Base-by-base conservation (phyloP, 2,329 filamentous ascomycete genomes). In the Colletotrichum sublineola region DNA sequence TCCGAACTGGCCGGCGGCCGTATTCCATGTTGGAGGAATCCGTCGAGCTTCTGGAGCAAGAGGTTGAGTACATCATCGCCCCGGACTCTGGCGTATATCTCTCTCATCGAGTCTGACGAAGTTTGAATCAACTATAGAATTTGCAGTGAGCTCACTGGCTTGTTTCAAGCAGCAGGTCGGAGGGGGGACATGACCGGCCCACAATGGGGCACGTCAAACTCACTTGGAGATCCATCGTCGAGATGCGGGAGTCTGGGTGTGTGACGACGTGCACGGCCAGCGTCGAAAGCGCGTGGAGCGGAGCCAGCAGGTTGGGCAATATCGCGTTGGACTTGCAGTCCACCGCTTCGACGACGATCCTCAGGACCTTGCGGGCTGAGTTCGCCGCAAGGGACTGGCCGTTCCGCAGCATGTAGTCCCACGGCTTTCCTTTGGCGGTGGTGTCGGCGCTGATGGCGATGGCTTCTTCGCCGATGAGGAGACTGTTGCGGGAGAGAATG, bases 141-240 rank as follows among this genome's bases (percentile, higher is more conserved):
- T 0, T 15, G 5, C 20, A 31, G 29, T 52, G 5, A 58, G 42
- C 24, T n/a, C 5, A 5, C 11, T 2, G 2, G 12, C 2, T 52
- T 2, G n/a, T 44, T 11, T 3, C 2, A 24, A 2, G 29, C 3
- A 42, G n/a, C 12, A 33, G 15, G n/a, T 18, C 3, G 24, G 24
- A 8, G 1, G 24, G 24, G 24, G 1, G 24, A 11, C 15, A 24
- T 15, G 15, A n/a, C 18, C 2, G 1, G 24, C 24, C 24, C 24
- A 24, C 24, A 24, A 24, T 24, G 24, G 24, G 24, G 1, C 6
- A 38, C 2, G 20, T 1, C 14, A 0, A 0, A 1, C 68, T 58
- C 36, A 71, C 68, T n/a, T 72, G 53, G 2, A 69, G 60, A 14
- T 72, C 69, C 69, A 72, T 72, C 4, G 65, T 38, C 40, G 69